Conservation (phyloP, 2,329 filamentous ascomycete genomes). For the Fusarium sp. region DNA sequence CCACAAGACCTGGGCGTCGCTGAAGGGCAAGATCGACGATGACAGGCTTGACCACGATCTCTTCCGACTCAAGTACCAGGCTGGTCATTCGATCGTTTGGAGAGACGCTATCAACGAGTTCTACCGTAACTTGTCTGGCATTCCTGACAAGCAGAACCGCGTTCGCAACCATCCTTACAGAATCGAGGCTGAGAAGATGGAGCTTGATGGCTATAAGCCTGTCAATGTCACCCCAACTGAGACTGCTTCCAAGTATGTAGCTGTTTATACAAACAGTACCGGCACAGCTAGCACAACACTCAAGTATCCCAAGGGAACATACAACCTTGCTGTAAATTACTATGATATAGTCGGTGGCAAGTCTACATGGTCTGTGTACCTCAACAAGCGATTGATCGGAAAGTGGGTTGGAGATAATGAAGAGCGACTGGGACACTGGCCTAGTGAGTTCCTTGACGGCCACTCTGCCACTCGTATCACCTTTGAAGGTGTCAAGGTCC, state of each 20-base stretch:
- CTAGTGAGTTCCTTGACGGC: constrained; percentile 68
- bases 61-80: constrained; percentile 70
- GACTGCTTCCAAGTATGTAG: constrained; percentile 57
- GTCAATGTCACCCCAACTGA: constrained; percentile 67
- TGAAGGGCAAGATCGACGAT: constrained; percentile 65
- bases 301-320: constrained; percentile 52
- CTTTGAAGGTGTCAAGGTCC: constrained; percentile 60
- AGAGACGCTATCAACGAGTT: constrained; percentile 73
- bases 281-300: constrained; percentile 11
- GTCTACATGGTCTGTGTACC: constrained; percentile 62
- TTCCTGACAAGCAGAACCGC: constrained; percentile 64
- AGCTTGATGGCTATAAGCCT: constrained; percentile 64
- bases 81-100: constrained; percentile 76
- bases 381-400: constrained; percentile 64
- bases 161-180: constrained; percentile 71
- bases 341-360: constrained; percentile 69
- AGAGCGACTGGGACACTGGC: constrained; percentile 65
- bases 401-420: constrained; percentile 69
- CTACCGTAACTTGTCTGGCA: constrained; percentile 65
- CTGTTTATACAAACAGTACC: constrained; percentile 7
- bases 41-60: constrained; percentile 68
- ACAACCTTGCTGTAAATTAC: constrained; percentile 73
- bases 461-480: constrained; percentile 72
- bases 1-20: constrained; percentile 60
- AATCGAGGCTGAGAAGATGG: constrained; percentile 76